phyloP scores from a whole-genome alignment of 2,329 filamentous ascomycete genomes.

The Hypoxylon sp. region DNA sequence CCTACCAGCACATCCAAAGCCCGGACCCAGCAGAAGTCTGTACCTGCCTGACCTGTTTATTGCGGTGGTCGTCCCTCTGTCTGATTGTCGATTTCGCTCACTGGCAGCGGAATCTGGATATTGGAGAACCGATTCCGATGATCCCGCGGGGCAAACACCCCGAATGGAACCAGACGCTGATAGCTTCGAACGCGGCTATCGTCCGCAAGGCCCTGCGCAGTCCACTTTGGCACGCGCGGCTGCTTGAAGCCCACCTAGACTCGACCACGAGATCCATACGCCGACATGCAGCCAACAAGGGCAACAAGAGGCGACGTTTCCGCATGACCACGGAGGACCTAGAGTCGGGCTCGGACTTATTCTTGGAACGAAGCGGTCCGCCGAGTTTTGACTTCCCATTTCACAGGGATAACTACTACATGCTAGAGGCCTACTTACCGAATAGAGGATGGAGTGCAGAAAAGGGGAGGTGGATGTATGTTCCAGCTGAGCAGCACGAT shows the following conservation, averaged over 20 bases:
- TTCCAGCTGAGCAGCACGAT: conserved; percentile 56
- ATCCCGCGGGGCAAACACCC: conserved; percentile 62
- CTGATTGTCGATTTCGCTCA: conserved; percentile 67
- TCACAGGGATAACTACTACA: conserved; percentile 69
- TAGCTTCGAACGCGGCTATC: conserved; percentile 57
- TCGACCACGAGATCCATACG: conserved; percentile 60
- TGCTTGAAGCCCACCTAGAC: conserved; percentile 62
- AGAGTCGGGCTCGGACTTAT: conserved; percentile 61
- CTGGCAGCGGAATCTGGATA: conserved; percentile 66
- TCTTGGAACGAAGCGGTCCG: conserved; percentile 64
- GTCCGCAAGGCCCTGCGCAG: conserved; percentile 60
- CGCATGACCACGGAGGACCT: conserved; percentile 61
- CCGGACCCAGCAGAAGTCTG: conserved; percentile 63
- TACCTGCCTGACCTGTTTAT: conserved; percentile 67
- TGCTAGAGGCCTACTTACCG: conserved; percentile 68
- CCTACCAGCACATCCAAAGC: conserved; percentile 64
- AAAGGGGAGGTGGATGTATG: conserved; percentile 62
- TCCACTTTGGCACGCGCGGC: conserved; percentile 63
- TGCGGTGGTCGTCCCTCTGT: conserved; percentile 68
- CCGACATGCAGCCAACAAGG: conserved; percentile 62
- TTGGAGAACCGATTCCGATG: conserved; percentile 64
- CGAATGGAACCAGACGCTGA: conserved; percentile 63
- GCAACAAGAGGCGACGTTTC: conserved; percentile 60
- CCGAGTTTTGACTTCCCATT: conserved; percentile 65
- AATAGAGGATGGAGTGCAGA: conserved; percentile 65